phyloP scores from a whole-genome alignment of 139 green algal species.

The Trebouxia sp. region DNA sequence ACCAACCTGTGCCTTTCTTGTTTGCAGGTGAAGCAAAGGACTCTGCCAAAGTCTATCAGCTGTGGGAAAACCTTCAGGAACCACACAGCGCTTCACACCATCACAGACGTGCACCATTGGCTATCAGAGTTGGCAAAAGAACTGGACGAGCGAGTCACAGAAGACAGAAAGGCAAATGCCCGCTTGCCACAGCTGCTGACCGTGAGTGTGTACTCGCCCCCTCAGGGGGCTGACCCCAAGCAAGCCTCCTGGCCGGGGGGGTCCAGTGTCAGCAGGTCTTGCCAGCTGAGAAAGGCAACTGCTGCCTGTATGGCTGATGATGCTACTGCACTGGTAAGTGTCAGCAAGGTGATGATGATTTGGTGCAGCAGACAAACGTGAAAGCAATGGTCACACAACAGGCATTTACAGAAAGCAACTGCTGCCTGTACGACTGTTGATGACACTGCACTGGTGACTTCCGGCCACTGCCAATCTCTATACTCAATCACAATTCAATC shows the following conservation, averaged over 20 bases:
- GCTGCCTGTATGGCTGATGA: conserved; percentile 58
- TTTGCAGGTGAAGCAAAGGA: conserved; percentile 59
- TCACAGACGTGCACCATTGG: conserved; percentile 59
- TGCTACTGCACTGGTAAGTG: conserved; percentile 54
- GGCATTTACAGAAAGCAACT: neutral
- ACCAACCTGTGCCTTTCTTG: no score
- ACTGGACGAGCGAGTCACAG: conserved; percentile 67
- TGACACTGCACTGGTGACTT: neutral
- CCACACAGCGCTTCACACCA: conserved; percentile 33
- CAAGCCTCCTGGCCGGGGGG: conserved; percentile 23
- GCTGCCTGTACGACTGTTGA: neutral
- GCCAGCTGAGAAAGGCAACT: conserved; percentile 39
- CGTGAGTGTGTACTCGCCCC: conserved; percentile 32
- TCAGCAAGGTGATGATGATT: neutral
- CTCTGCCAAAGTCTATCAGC: conserved; percentile 67
- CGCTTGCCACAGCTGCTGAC: conserved; percentile 55
- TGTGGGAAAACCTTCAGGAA: conserved; percentile 85
- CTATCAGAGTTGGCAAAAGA: conserved; percentile 46
- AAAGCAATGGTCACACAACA: neutral
- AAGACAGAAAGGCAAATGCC: conserved; percentile 52
- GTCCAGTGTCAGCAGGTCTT: conserved; percentile 45
- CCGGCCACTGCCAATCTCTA: neutral
- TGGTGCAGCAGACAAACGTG: neutral
- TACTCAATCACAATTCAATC: neutral
- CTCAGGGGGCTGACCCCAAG: neutral